Evolutionary conservation across 306 rosid species (phyloP).

Genomic region (Albizia julibrissin): DNA sequence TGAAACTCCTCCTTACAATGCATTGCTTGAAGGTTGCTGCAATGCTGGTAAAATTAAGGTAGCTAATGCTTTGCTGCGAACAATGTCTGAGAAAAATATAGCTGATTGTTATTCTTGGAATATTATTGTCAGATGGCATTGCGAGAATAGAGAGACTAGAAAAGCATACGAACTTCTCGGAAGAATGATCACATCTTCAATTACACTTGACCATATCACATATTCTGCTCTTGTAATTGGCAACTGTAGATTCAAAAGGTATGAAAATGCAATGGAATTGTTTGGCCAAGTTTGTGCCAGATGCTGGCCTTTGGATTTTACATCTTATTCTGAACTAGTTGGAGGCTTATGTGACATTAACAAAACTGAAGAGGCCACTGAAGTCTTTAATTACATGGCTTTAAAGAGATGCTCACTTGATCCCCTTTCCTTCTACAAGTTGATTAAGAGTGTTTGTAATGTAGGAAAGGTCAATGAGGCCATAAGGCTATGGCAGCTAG

Average conservation of each 20-base stretch:
- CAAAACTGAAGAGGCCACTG: slow-evolving; percentile 51
- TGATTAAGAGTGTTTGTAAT: slow-evolving; percentile 65
- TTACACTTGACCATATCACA: slow-evolving; percentile 54
- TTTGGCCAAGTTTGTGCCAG: slow-evolving; percentile 44
- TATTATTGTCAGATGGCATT: slow-evolving; percentile 63
- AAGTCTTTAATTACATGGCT: slow-evolving; percentile 72
- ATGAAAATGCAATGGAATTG: slow-evolving; percentile 58
- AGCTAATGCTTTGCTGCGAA: slow-evolving; percentile 54
- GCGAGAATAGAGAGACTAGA: slow-evolving; percentile 57
- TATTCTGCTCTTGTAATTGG: slow-evolving; percentile 77
- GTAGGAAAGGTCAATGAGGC: slow-evolving; percentile 54
- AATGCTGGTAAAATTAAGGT: slow-evolving; percentile 45
- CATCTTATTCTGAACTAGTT: slow-evolving; percentile 67
- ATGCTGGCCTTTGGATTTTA: slow-evolving; percentile 66
- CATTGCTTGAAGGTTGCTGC: slow-evolving; percentile 78
- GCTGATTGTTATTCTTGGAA: slow-evolving; percentile 78
- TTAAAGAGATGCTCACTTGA: slow-evolving; percentile 51
- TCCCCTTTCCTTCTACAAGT: slow-evolving; percentile 53
- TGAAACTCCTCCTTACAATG: slow-evolving; percentile 70
- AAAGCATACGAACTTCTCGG: slow-evolving; percentile 64
- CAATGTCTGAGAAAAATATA: slow-evolving; percentile 59
- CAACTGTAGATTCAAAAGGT: slow-evolving; percentile 59
- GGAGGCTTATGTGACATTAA: slow-evolving; percentile 62
- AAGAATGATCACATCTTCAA: slow-evolving; percentile 61
- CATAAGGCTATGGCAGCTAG: slow-evolving; percentile 51